Conservation (phyloP, 768 basidiomycete genomes). For the Paxillus ammoniavirescens region DNA sequence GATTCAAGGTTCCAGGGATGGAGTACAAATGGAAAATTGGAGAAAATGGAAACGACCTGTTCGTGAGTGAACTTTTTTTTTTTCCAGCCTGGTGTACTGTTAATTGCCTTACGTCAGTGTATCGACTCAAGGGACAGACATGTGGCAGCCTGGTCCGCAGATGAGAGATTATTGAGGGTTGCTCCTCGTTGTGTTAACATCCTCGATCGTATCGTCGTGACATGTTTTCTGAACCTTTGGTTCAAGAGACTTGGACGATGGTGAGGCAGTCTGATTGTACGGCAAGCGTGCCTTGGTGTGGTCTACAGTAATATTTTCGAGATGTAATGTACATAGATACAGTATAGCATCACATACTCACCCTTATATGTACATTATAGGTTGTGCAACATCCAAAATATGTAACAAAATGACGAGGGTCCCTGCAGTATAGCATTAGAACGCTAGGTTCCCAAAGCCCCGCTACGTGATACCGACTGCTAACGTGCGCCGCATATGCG, state of each 20-base stretch:
- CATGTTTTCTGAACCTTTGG: slow-evolving; percentile 54
- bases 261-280: slow-evolving; percentile 27
- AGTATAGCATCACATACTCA: too few relatives aligned
- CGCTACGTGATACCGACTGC: too few relatives aligned
- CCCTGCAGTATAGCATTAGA: too few relatives aligned
- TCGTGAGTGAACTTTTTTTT: slow-evolving; percentile 34
- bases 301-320: neutral
- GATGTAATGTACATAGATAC: neutral
- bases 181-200: slow-evolving; percentile 37
- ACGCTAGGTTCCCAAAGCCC: too few relatives aligned
- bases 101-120: slow-evolving; percentile 37
- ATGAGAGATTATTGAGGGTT: slow-evolving; percentile 39
- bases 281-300: neutral
- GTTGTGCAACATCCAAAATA: too few relatives aligned
- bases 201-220: slow-evolving; percentile 52
- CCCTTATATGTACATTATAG: too few relatives aligned
- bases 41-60: slow-evolving; percentile 42
- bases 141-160: slow-evolving; percentile 47
- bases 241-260: slow-evolving; percentile 42
- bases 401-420: too few relatives aligned
- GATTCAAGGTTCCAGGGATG: slow-evolving; percentile 47
- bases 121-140: slow-evolving; percentile 46
- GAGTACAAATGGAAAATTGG: slow-evolving; percentile 60
- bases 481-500: too few relatives aligned
- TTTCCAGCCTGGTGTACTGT: neutral